These are phyloP conservation scores for Aspergillus brunneoviolaceus DNA, from an alignment of 2,329 filamentous ascomycete species.

Conservation along the genomic window DNA sequence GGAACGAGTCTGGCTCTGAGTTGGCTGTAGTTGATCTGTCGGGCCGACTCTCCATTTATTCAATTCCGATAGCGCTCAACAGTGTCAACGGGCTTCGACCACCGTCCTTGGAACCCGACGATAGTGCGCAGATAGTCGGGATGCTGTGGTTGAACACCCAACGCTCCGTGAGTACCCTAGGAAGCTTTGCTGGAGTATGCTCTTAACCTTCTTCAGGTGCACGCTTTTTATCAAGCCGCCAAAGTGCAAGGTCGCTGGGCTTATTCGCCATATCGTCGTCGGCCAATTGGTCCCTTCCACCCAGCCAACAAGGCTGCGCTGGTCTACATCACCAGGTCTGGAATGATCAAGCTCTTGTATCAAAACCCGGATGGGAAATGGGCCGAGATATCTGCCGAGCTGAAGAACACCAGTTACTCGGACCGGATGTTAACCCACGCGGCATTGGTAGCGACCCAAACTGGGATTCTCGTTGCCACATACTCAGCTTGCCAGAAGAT, in stretches of 20 bases:
- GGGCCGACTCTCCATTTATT: constrained; percentile 74
- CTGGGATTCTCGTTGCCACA: constrained; percentile 45
- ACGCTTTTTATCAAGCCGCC: constrained; percentile 58
- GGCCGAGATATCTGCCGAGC: constrained; percentile 69
- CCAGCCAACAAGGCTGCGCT: constrained; percentile 67
- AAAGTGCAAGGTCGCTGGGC: constrained; percentile 64
- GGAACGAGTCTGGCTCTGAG: constrained; percentile 75
- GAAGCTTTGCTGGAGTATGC: constrained; percentile 21
- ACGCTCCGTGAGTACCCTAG: constrained; percentile 41
- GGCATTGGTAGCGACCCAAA: constrained; percentile 70
- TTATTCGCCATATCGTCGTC: constrained; percentile 66
- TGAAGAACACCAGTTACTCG: constrained; percentile 70
- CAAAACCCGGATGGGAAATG: constrained; percentile 71
- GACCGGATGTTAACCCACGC: constrained; percentile 80
- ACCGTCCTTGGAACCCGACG: constrained; percentile 66
- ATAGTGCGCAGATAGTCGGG: constrained; percentile 75
- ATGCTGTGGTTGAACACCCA: constrained; percentile 77
- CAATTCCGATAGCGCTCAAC: constrained; percentile 71
- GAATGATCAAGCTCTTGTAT: constrained; percentile 73
- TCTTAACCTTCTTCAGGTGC: constrained; percentile 31
- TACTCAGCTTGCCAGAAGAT: constrained; percentile 65
- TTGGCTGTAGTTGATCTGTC: constrained; percentile 78
- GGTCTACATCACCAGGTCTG: constrained; percentile 72
- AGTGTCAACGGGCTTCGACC: constrained; percentile 62
- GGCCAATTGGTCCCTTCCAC: constrained; percentile 70